Evolutionary conservation across 305 asterid genomes (phyloP).

Genomic region (Rubia peregrina): DNA sequence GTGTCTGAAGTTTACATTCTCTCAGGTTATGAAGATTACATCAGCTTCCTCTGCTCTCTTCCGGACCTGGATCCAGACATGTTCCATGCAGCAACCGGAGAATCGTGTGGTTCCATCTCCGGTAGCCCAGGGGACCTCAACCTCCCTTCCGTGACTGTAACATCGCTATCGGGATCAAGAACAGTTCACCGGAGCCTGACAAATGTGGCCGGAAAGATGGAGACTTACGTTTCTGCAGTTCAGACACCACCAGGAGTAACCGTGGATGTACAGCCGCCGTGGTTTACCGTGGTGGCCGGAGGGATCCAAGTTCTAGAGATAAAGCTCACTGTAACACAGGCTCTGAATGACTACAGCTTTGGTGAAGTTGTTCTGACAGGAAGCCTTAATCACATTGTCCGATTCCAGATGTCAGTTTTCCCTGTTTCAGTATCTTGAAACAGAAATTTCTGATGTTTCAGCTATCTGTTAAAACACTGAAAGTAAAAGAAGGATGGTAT

Average conservation of each 20-base stretch:
- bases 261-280: constrained; percentile 47
- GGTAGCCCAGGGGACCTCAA: constrained; percentile 66
- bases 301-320: constrained; percentile 51
- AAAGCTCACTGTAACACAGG: constrained; percentile 39
- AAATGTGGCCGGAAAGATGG: constrained; percentile 58
- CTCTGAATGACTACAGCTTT: constrained; percentile 55
- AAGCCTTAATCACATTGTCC: constrained; percentile 59
- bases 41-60: constrained; percentile 72
- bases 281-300: constrained; percentile 58
- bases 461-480: too few relatives aligned
- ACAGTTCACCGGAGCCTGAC: constrained; percentile 40
- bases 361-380: constrained; percentile 81
- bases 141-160: constrained; percentile 77
- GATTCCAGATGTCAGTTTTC: constrained; percentile 60
- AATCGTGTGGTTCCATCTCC: constrained; percentile 43
- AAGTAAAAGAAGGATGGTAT: background rate
- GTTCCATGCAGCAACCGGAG: constrained; percentile 65
- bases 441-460: too few relatives aligned
- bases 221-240: constrained; percentile 58
- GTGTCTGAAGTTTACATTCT: background rate
- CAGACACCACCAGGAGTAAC: constrained; percentile 52
- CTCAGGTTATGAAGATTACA: constrained; percentile 66
- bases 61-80: constrained; percentile 55
- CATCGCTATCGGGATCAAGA: constrained; percentile 60
- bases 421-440: constrained; percentile 35